Evolutionary conservation across 2,329 filamentous ascomycete species (phyloP).

Genomic region (Geosmithia morbida): DNA sequence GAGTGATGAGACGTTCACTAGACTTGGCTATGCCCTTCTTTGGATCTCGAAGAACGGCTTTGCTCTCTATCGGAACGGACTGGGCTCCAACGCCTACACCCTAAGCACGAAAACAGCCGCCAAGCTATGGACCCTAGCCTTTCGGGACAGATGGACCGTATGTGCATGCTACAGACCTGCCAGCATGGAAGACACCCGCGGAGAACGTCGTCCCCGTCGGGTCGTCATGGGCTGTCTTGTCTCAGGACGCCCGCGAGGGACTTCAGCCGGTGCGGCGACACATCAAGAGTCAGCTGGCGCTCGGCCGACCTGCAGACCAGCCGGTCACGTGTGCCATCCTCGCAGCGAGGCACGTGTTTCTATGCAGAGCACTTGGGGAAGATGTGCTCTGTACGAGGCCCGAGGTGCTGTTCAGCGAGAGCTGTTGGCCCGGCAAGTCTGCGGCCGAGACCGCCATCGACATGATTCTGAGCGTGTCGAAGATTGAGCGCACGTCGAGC

Average conservation of each 20-base stretch:
- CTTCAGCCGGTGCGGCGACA: conserved; percentile 6
- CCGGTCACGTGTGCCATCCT: conserved; percentile 5
- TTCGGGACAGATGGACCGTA: neutral
- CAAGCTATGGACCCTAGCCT: conserved; percentile 3
- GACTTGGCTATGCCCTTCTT: conserved; percentile 6
- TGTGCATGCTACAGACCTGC: conserved; percentile 4
- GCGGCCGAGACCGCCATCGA: neutral
- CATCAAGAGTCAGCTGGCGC: conserved; percentile 1
- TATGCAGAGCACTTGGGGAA: conserved; percentile 3
- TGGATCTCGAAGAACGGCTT: conserved; percentile 7
- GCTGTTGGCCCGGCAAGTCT: neutral
- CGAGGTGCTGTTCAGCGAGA: conserved; percentile 4
- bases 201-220: conserved; percentile 3
- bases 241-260: conserved; percentile 4
- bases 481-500: neutral
- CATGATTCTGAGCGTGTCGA: neutral
- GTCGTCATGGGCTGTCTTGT: conserved; percentile 7
- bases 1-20: conserved; percentile 6
- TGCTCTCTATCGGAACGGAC: conserved; percentile 3
- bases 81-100: conserved; percentile 4
- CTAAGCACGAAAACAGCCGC: too few species aligned
- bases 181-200: conserved; percentile 6
- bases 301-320: neutral
- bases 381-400: conserved; percentile 3
- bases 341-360: conserved; percentile 4